Evolutionary conservation across 495 filamentous ascomycete species (phyloP), one percentile per base, ranked within the genome.

Genomic region (Xylaria acuta): DNA sequence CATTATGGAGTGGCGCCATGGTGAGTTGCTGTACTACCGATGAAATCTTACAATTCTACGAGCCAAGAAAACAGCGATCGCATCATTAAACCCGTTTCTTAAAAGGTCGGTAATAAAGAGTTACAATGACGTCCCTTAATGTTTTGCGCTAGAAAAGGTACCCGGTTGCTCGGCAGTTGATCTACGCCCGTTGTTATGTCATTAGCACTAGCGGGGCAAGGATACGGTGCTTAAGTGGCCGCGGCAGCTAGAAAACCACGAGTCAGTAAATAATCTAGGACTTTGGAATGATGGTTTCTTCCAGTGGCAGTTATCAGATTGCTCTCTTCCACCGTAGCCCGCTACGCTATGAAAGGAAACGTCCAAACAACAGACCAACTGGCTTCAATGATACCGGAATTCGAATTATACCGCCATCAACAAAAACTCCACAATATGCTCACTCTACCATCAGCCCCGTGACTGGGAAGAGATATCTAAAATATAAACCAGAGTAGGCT

Each of bases 1-100:
- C 74, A 64, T 38, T 71, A n/a, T 74, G 72, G 7, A 71, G 41
- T 41, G 69, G 69, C 60, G 76, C 74, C 77, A 78, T 78, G 62
- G 63, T 76, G 45, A 3, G 36, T 47, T 60, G 22, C 59, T 41
- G 22, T 43, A 38, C 38, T 20, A 56, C 27, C 27, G 53, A 32
- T 18, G 25, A 56, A 8, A 18, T 7, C 25, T 30, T 32, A 32
- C 14, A 32, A 14, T 38, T 38, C 2, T 1, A 0, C n/a, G 6
- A 27, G 36, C 11, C n/a, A 41, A n/a, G 38, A 20, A 43, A 64
- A 64, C 14, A 25, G 38, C 18, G 11, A 38, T 60, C 34, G 34
- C 58, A 60, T 60, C 18, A 60, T 60, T 38, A 38, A 60, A 38
- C 5, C n/a, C 34, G 7, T 11, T 40, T 22, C 2, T 4, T 9